A percentile compares a stretch with the other conserved stretches of the same genome.
Conservation (phyloP, 1,284 basidiomycete species). For the Laetiporus sulphureus region DNA sequence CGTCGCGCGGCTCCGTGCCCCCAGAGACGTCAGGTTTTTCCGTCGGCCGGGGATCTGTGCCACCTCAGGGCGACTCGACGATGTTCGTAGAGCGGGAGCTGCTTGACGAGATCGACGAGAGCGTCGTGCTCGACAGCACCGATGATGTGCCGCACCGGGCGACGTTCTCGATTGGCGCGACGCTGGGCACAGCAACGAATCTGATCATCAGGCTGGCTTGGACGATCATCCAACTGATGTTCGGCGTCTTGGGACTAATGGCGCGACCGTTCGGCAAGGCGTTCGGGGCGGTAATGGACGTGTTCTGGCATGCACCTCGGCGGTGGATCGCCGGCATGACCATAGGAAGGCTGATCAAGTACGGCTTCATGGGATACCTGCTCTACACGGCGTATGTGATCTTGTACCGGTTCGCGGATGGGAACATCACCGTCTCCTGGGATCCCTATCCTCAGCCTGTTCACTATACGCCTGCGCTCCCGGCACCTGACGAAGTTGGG, state of each 20-base stretch:
- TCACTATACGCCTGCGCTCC: constrained; percentile 44
- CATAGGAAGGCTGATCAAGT: constrained; percentile 31
- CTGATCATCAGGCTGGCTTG: constrained; percentile 24
- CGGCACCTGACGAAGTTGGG: constrained; percentile 66
- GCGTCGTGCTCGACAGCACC: constrained; percentile 30
- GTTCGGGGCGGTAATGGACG: constrained; percentile 37
- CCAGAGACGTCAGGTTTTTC: constrained; percentile 25
- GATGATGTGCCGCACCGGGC: constrained; percentile 22
- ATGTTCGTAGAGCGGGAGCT: constrained; percentile 38
- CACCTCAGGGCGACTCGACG: constrained; percentile 19
- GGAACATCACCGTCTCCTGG: constrained; percentile 26
- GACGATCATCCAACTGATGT: constrained; percentile 15
- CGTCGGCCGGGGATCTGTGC: constrained; percentile 23
- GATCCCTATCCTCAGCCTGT: constrained; percentile 25
- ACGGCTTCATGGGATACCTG: constrained; percentile 32
- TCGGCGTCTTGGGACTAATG: constrained; percentile 22
- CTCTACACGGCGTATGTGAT: constrained; percentile 39
- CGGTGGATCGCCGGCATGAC: constrained; percentile 29
- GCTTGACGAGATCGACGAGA: constrained; percentile 54
- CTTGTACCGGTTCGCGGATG: constrained; percentile 29
- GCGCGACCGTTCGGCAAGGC: constrained; percentile 36
- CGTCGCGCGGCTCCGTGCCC: constrained; percentile 28
- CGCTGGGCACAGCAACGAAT: constrained; percentile 41
- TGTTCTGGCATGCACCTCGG: constrained; percentile 39
- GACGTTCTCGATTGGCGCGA: constrained; percentile 38